Evolutionary conservation across 441 rosid species (phyloP).

Genomic region (Melastoma candidum): DNA sequence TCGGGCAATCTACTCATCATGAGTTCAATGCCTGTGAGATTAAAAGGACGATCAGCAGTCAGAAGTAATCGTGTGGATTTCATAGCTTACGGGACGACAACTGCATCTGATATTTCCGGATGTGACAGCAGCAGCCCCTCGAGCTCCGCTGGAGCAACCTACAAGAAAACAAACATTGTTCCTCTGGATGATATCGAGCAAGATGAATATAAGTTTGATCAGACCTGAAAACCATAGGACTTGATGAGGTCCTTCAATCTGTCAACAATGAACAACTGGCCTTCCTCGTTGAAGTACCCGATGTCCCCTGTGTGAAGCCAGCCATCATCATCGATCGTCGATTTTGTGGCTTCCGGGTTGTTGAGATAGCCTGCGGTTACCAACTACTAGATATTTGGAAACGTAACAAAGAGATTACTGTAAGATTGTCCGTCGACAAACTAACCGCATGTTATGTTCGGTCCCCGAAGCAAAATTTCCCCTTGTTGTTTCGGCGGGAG

Average conservation of each 20-base stretch:
- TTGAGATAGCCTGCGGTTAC: constrained; percentile 5
- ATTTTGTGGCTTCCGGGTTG: constrained; percentile 11
- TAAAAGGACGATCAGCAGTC: background rate
- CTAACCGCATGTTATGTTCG: constrained; percentile 5
- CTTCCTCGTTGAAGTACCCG: constrained; percentile 14
- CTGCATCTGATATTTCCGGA: constrained; percentile 13
- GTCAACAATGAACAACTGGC: constrained; percentile 12
- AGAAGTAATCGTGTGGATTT: background rate
- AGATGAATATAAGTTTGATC: background rate
- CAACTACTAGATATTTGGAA: no score
- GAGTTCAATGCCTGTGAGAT: background rate
- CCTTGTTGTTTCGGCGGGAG: constrained; percentile 6
- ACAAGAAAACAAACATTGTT: background rate
- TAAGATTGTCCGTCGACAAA: no score
- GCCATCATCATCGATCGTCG: constrained; percentile 9
- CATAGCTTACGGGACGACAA: constrained; percentile 8
- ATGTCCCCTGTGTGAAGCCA: constrained; percentile 13
- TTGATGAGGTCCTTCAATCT: constrained; percentile 16
- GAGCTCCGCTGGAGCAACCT: constrained; percentile 17
- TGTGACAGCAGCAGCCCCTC: constrained; percentile 13
- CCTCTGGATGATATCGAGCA: background rate
- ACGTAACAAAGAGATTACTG: no score
- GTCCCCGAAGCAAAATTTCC: constrained; percentile 16
- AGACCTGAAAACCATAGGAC: constrained; percentile 13
- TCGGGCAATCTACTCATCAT: constrained; percentile 8